phyloP scores from a whole-genome alignment of 2,329 filamentous ascomycete species.

The Salinomyces thailandicus region DNA sequence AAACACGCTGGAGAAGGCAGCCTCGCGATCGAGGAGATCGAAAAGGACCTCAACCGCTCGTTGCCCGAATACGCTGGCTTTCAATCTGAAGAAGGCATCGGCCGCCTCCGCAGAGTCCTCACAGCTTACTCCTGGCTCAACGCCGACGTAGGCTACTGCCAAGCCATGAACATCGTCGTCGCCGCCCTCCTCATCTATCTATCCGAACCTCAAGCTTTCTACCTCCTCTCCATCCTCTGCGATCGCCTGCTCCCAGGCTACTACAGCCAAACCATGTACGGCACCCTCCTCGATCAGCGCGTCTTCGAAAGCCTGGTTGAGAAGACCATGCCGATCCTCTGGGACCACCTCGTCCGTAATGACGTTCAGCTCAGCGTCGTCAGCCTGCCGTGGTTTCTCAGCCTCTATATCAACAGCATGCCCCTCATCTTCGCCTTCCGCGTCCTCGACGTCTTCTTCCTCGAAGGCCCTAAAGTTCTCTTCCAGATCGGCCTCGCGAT shows the following conservation, averaged over 20 bases:
- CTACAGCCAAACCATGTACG: conserved; percentile 99
- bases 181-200: conserved; percentile 91
- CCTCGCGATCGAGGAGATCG: conserved; percentile 95
- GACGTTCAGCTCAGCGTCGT: conserved; percentile 97
- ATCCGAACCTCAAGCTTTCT: conserved; percentile 93
- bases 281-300: conserved; percentile 88
- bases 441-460: conserved; percentile 94
- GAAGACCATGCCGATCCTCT: conserved; percentile 95
- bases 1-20: conserved; percentile 81
- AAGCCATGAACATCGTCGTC: conserved; percentile 99
- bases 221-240: conserved; percentile 80
- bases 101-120: conserved; percentile 74
- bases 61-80: conserved; percentile 95
- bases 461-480: conserved; percentile 92
- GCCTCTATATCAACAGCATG: conserved; percentile 99
- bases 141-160: conserved; percentile 91
- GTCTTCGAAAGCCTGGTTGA: conserved; percentile 98
- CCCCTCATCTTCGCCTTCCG: conserved; percentile 94
- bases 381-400: conserved; percentile 94
- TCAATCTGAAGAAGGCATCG: conserved; percentile 91
- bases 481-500: conserved; percentile 98
- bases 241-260: conserved; percentile 90
- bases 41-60: conserved; percentile 94
- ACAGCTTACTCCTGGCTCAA: conserved; percentile 98
- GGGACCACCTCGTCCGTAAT: conserved; percentile 94